Evolutionary conservation across 2,329 filamentous ascomycete species (phyloP), one percentile per base, ranked within the genome.

Genomic region (Westerdykella sp.): DNA sequence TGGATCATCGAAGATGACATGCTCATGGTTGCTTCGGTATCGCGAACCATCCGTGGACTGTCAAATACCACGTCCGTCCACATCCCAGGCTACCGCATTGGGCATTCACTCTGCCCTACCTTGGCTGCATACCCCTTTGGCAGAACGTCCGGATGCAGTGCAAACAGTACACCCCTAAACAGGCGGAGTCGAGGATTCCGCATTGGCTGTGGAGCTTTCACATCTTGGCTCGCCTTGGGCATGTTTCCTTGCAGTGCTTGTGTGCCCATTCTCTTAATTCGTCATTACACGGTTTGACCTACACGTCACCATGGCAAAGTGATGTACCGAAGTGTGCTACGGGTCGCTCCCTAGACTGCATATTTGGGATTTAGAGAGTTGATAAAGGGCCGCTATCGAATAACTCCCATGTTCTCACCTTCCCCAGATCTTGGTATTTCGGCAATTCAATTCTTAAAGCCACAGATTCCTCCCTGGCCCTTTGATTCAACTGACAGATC

Each of bases 161-260:
- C 44, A 55, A 50, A 56, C 51, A 52, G 47, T 51, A 47, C 51
- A 47, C 48, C 51, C 54, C 55, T 50, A 56, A 37, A 48, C 50
- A 43, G 50, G 57, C 59, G 53, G 58, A 60, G 50, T 56, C 51
- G 47, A 54, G 48, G 43, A 44, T 49, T 53, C 55, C 50, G 53
- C 53, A 54, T 54, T 50, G 47, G 45, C 40, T 46, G 50, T 57
- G 53, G 52, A 54, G 45, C 42, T 48, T 48, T 50, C 43, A 39
- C 16, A 16, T 39, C 60, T 66, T 63, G 62, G 60, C 59, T 46
- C 15, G 42, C 54, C 61, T 64, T 64, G 56, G 60, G 21, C 30
- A 40, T 57, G 47, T 57, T 58, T 57, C 60, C 62, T 62, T 64
- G 58, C 56, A 50, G 61, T 63, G 59, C 60, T 65, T 65, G 60